Percentiles rank a stretch among this genome's conserved stretches.
Conservation (phyloP, 2,329 filamentous ascomycete species). For the Diplodia corticola region DNA sequence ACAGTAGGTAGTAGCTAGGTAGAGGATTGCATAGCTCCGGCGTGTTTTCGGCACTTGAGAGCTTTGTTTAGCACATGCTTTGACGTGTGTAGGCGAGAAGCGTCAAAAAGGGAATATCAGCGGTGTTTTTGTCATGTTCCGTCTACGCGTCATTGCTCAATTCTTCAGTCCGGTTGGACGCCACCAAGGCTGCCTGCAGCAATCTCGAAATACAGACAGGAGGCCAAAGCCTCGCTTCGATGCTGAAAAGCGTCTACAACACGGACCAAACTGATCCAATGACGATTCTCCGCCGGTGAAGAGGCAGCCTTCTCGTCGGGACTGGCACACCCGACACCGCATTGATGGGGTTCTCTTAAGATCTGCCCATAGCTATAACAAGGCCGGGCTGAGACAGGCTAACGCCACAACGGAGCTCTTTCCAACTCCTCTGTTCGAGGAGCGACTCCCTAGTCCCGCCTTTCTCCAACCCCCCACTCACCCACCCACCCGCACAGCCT, state of each 20-base stretch:
- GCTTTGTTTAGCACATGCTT: background rate
- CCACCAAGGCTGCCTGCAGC: background rate
- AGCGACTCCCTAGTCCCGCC: background rate
- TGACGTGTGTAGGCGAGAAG: background rate
- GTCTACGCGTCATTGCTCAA: background rate
- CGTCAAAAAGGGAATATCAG: slow-evolving; percentile 12
- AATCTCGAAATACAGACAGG: background rate
- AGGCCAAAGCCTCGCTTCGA: background rate
- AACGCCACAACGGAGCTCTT: slow-evolving; percentile 3
- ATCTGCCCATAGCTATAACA: background rate
- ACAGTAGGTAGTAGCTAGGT: slow-evolving; percentile 19
- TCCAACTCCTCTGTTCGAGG: background rate
- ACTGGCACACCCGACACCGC: background rate
- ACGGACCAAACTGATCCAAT: background rate
- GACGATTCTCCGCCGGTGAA: background rate
- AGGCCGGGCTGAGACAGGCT: slow-evolving; percentile 18
- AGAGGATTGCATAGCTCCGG: slow-evolving; percentile 20
- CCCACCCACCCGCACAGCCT: background rate
- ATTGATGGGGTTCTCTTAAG: slow-evolving; percentile 18
- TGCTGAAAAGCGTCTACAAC: background rate
- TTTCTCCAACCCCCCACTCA: background rate
- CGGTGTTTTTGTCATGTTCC: slow-evolving; percentile 5
- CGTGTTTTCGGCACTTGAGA: slow-evolving; percentile 8
- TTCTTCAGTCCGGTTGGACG: background rate
- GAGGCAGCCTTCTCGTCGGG: background rate